Conservation (phyloP, 2,329 filamentous ascomycete genomes). For the Lomentospora prolificans region DNA sequence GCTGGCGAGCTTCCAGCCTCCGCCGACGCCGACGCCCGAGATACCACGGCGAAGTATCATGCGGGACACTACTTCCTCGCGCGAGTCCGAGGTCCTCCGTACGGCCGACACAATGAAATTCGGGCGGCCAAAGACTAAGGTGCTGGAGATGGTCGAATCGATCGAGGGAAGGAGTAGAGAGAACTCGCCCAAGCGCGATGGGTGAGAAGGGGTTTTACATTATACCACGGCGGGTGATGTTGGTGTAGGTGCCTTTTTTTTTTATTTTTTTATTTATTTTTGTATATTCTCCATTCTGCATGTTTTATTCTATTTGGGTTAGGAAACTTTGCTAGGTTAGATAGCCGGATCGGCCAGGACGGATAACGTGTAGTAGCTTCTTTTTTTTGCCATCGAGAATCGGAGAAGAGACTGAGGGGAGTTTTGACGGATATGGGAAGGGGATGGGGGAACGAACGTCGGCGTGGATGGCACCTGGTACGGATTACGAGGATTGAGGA, state of each 20-base stretch:
- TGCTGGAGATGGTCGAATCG: conserved; percentile 46
- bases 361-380: too few species aligned
- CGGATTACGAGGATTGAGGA: not conserved
- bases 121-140: conserved; percentile 32
- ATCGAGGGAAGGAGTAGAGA: conserved; percentile 35
- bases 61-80: not conserved
- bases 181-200: conserved; percentile 8
- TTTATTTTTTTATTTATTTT: not conserved
- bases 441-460: not conserved
- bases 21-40: not conserved
- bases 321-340: too few species aligned
- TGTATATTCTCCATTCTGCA: not conserved
- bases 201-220: not conserved
- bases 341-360: too few species aligned
- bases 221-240: not conserved
- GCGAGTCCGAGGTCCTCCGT: not conserved
- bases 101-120: conserved; percentile 38
- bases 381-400: too few species aligned
- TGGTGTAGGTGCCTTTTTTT: not conserved
- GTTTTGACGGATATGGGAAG: too few species aligned
- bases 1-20: not conserved
- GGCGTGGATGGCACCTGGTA: not conserved
- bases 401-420: too few species aligned
- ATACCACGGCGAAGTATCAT: not conserved
- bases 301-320: not conserved